Evolutionary conservation across 2,329 filamentous ascomycete species (phyloP).

Genomic region (Neodidymelliopsis sp.): DNA sequence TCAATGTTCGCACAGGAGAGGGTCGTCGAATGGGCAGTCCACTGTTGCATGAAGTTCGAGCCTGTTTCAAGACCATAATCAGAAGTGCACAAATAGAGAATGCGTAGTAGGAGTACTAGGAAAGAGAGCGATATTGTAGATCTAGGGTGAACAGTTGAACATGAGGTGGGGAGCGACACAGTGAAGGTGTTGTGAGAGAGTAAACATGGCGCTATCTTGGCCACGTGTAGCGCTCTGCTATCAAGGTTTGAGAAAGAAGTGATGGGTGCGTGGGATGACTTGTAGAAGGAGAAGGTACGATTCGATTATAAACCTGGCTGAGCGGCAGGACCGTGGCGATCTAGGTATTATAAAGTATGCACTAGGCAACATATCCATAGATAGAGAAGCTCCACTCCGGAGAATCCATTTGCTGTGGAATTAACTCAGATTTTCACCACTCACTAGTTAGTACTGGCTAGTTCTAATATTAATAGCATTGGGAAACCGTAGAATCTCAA

Average conservation of each 20-base stretch:
- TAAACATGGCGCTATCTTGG: constrained; percentile 6
- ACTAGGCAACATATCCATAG: neutral
- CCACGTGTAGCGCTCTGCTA: constrained; percentile 10
- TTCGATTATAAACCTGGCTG: neutral
- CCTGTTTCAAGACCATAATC: constrained; percentile 27
- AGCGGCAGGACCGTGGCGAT: neutral
- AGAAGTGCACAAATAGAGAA: constrained; percentile 14
- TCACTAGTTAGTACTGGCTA: too few relatives aligned
- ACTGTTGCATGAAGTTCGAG: constrained; percentile 18
- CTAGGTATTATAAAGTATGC: neutral
- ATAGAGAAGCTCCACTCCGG: too few relatives aligned
- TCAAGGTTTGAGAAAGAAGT: neutral
- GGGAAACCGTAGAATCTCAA: too few relatives aligned
- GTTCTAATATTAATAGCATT: too few relatives aligned
- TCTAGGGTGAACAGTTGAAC: constrained; percentile 10
- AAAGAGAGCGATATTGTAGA: constrained; percentile 14
- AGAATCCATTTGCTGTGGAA: too few relatives aligned
- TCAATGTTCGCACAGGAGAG: constrained; percentile 13
- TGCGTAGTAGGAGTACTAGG: constrained; percentile 15
- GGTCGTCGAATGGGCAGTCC: constrained; percentile 12
- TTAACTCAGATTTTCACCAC: too few relatives aligned
- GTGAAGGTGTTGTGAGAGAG: neutral
- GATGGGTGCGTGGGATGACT: neutral
- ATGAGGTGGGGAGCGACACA: neutral
- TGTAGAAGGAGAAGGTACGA: neutral